Conservation (phyloP, 331 rosid genomes). For the Stylosanthes scabra region DNA sequence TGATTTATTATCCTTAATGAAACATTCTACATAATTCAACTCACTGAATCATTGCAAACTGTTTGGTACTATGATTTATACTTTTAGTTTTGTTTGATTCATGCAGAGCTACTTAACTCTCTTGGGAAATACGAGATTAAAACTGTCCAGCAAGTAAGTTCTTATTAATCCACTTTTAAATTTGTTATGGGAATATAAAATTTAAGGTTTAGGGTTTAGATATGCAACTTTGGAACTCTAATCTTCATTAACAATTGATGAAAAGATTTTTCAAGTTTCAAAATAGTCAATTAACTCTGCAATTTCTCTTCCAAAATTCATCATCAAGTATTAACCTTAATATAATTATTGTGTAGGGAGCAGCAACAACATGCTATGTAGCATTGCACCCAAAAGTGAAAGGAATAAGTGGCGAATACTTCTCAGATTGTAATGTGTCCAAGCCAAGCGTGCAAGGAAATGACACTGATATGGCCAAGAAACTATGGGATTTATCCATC, state of each 20-base stretch:
- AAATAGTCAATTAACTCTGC: too few species aligned
- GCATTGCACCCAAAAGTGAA: constrained; percentile 65
- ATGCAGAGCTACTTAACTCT: constrained; percentile 52
- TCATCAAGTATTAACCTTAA: too few species aligned
- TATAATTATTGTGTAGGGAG: constrained; percentile 53
- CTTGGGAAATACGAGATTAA: constrained; percentile 55
- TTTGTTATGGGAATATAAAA: too few species aligned
- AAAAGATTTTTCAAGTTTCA: too few species aligned
- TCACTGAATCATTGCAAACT: too few species aligned
- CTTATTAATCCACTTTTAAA: too few species aligned
- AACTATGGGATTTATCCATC: constrained; percentile 72
- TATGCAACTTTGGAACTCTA: too few species aligned
- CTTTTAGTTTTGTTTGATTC: constrained; percentile 20
- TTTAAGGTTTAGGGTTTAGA: too few species aligned
- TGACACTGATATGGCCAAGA: constrained; percentile 59
- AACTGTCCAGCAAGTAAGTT: constrained; percentile 64
- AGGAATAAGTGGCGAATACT: constrained; percentile 66
- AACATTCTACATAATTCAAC: too few species aligned
- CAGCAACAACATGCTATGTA: constrained; percentile 79
- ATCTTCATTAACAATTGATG: too few species aligned
- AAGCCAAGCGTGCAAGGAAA: constrained; percentile 50
- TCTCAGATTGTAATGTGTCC: constrained; percentile 54
- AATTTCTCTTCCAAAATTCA: too few species aligned
- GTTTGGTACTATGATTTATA: not conserved
- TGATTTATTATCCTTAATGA: not conserved